phyloP scores from a whole-genome alignment of 2,329 filamentous ascomycete species.

The Epichloe festucae region DNA sequence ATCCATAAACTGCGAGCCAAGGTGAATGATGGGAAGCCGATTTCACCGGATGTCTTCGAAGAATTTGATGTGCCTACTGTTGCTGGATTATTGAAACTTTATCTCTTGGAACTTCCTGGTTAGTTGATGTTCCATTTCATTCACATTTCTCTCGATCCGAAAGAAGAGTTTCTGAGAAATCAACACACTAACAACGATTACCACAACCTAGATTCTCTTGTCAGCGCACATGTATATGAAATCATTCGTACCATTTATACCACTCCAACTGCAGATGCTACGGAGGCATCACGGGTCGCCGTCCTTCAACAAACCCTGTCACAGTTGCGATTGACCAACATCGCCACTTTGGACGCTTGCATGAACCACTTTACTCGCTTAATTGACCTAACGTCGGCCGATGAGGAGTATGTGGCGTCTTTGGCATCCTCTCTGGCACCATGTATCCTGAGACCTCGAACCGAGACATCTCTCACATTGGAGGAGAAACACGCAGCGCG shows the following conservation, averaged over 20 bases:
- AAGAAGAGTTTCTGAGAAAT: no score
- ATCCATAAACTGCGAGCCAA: conserved; percentile 72
- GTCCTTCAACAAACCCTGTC: conserved; percentile 93
- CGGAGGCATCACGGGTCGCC: conserved; percentile 68
- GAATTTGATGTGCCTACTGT: conserved; percentile 92
- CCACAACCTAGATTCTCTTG: conserved; percentile 63
- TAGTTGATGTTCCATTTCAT: conserved; percentile 21
- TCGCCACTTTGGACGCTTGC: conserved; percentile 94
- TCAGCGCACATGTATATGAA: conserved; percentile 96
- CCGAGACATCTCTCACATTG: conserved; percentile 82
- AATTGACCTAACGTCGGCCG: conserved; percentile 91
- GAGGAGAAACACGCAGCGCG: conserved; percentile 90
- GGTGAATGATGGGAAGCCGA: conserved; percentile 77
- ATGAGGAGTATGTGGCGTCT: conserved; percentile 67
- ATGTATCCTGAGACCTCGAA: conserved; percentile 76
- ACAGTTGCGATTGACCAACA: conserved; percentile 89
- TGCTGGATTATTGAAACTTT: conserved; percentile 84
- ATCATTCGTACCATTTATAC: conserved; percentile 96
- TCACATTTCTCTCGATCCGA: neutral
- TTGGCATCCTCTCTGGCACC: conserved; percentile 67
- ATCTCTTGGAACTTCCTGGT: conserved; percentile 90
- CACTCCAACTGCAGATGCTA: conserved; percentile 62
- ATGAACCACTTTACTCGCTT: conserved; percentile 97
- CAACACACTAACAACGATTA: conserved; percentile 12
- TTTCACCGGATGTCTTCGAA: conserved; percentile 63